These are phyloP conservation scores for Colletotrichum incanum DNA, from an alignment of 2,329 filamentous ascomycete genomes.

Conservation along the genomic window DNA sequence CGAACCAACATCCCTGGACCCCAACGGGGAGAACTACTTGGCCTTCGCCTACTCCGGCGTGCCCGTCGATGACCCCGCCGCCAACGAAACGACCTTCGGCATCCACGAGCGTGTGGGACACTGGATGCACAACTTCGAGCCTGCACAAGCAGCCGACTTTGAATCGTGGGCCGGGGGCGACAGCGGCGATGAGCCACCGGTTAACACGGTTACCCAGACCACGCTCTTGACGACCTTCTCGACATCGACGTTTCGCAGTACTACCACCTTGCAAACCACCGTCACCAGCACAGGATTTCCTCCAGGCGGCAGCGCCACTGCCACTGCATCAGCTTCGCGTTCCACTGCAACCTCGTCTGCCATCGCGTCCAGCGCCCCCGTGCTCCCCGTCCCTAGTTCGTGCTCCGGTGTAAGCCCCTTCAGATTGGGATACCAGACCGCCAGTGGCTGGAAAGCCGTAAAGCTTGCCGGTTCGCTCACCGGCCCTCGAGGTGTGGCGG, in stretches of 20 bases:
- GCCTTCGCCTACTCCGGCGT: constrained; percentile 58
- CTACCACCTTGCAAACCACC: constrained; percentile 35
- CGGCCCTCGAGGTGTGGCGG: constrained; percentile 55
- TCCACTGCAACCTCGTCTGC: constrained; percentile 16
- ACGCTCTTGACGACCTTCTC: constrained; percentile 35
- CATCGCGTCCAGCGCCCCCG: constrained; percentile 23
- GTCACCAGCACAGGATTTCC: constrained; percentile 31
- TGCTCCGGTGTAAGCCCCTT: constrained; percentile 53
- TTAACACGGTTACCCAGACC: constrained; percentile 24
- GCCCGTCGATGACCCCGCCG: constrained; percentile 56
- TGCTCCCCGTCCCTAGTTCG: constrained; percentile 52
- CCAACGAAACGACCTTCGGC: constrained; percentile 55
- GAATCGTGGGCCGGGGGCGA: constrained; percentile 46
- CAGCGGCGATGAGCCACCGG: constrained; percentile 30
- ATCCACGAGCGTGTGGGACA: constrained; percentile 62
- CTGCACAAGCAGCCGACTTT: constrained; percentile 54
- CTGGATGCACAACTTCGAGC: constrained; percentile 56
- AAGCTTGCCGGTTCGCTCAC: constrained; percentile 57
- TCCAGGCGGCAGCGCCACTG: constrained; percentile 17
- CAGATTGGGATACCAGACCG: constrained; percentile 52
- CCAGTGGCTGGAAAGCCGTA: constrained; percentile 56
- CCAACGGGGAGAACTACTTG: constrained; percentile 54
- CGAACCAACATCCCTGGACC: constrained; percentile 56
- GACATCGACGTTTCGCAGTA: constrained; percentile 33
- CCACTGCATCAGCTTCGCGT: constrained; percentile 20